Conservation (phyloP, 2,329 filamentous ascomycete genomes). For the Lachnellula suecica region DNA sequence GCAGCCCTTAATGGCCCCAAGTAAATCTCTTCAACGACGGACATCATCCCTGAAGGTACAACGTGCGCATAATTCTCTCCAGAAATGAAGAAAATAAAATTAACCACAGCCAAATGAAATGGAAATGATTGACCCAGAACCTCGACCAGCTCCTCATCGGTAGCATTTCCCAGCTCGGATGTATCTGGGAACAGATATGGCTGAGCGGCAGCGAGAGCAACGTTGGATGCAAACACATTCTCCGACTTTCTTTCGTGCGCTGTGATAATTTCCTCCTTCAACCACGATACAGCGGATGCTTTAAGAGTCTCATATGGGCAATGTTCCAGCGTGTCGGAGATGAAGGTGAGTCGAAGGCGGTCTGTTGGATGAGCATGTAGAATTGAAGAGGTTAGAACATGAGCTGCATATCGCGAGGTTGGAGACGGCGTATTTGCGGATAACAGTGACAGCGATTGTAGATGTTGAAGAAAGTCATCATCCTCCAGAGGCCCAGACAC, state of each 20-base stretch:
- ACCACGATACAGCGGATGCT: conserved; percentile 61
- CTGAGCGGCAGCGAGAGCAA: conserved; percentile 59
- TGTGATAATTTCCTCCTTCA: conserved; percentile 60
- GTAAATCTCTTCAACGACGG: conserved; percentile 58
- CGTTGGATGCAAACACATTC: conserved; percentile 48
- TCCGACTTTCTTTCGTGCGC: conserved; percentile 30
- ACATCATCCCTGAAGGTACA: conserved; percentile 55
- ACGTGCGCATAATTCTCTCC: conserved; percentile 45
- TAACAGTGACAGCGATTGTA: conserved; percentile 45
- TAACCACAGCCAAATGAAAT: conserved; percentile 59
- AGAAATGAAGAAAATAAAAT: conserved; percentile 59
- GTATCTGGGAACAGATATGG: conserved; percentile 61
- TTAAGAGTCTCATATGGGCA: conserved; percentile 63
- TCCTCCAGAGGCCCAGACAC: conserved; percentile 34
- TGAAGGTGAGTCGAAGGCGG: conserved; percentile 56
- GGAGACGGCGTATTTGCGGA: conserved; percentile 39
- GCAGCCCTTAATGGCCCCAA: conserved; percentile 51
- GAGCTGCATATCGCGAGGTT: conserved; percentile 35
- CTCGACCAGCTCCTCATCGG: conserved; percentile 44
- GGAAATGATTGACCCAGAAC: conserved; percentile 51
- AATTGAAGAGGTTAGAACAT: conserved; percentile 34
- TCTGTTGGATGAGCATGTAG: conserved; percentile 59
- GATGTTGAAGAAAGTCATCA: conserved; percentile 55
- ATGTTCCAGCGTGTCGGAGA: conserved; percentile 65
- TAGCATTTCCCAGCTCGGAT: conserved; percentile 43